These are phyloP conservation scores for Podaxis sp. DNA, from an alignment of 768 basidiomycete species.

Conservation along the genomic window DNA sequence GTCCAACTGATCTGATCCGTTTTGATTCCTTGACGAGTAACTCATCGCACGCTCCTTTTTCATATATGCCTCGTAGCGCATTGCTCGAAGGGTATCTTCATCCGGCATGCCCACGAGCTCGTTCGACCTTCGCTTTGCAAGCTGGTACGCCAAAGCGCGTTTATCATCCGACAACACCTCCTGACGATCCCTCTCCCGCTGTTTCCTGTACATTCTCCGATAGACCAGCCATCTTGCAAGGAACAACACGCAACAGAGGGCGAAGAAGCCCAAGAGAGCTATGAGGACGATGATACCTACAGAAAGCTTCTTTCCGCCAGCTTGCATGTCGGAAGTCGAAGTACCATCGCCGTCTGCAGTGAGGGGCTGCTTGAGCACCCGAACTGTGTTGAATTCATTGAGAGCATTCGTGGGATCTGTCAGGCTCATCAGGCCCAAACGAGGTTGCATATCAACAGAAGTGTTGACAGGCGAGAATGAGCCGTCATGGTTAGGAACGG, in stretches of 20 bases:
- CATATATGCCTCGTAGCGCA: constrained; percentile 35
- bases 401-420: constrained; percentile 61
- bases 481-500: constrained; percentile 40
- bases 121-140: constrained; percentile 25
- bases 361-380: constrained; percentile 63
- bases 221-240: constrained; percentile 46
- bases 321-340: not conserved
- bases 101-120: constrained; percentile 23
- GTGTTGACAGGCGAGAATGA: constrained; percentile 30
- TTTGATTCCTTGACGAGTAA: constrained; percentile 1
- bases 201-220: constrained; percentile 29
- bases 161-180: constrained; percentile 16
- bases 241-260: constrained; percentile 49
- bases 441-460: constrained; percentile 22
- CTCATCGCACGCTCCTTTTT: constrained; percentile 24
- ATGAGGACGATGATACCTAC: constrained; percentile 64
- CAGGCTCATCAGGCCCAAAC: constrained; percentile 58
- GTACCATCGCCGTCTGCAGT: constrained; percentile 7
- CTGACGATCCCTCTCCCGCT: constrained; percentile 11
- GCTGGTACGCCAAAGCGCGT: constrained; percentile 29
- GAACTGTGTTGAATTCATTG: constrained; percentile 64
- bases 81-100: constrained; percentile 35
- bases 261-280: constrained; percentile 55
- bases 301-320: constrained; percentile 34
- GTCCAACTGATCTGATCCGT: constrained; percentile 3